These are phyloP conservation scores for Lentinula boryana DNA, from an alignment of 768 basidiomycete species.

Conservation along the genomic window DNA sequence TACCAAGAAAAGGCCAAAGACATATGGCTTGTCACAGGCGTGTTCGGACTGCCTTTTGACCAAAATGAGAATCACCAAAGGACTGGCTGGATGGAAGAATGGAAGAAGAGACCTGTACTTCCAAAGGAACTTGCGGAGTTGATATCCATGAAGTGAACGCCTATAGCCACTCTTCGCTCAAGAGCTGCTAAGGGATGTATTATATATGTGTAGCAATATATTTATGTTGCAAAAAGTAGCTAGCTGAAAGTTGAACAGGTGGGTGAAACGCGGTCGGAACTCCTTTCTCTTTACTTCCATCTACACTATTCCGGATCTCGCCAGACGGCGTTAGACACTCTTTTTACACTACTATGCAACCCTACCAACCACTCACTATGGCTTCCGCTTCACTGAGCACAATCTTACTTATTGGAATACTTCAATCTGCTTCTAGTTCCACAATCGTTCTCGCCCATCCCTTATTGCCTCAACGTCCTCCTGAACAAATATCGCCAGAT, in stretches of 20 bases:
- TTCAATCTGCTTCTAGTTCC: background rate
- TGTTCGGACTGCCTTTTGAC: constrained; percentile 51
- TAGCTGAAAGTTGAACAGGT: too few relatives aligned
- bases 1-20: constrained; percentile 29
- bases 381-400: background rate
- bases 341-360: background rate
- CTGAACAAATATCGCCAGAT: background rate
- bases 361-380: background rate
- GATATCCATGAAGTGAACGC: background rate
- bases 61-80: background rate
- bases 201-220: too few relatives aligned
- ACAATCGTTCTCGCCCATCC: background rate
- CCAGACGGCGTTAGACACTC: background rate
- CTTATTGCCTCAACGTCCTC: background rate
- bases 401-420: background rate
- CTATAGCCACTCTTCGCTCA: background rate
- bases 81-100: constrained; percentile 1
- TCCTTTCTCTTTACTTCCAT: background rate
- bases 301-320: background rate
- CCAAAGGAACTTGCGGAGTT: background rate
- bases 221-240: too few relatives aligned
- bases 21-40: constrained; percentile 58
- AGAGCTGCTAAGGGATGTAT: background rate
- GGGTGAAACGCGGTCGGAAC: background rate
- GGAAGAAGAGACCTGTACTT: constrained; percentile 2